These are phyloP conservation scores for Inga oerstediana DNA, from an alignment of 306 rosid species.

Conservation along the genomic window DNA sequence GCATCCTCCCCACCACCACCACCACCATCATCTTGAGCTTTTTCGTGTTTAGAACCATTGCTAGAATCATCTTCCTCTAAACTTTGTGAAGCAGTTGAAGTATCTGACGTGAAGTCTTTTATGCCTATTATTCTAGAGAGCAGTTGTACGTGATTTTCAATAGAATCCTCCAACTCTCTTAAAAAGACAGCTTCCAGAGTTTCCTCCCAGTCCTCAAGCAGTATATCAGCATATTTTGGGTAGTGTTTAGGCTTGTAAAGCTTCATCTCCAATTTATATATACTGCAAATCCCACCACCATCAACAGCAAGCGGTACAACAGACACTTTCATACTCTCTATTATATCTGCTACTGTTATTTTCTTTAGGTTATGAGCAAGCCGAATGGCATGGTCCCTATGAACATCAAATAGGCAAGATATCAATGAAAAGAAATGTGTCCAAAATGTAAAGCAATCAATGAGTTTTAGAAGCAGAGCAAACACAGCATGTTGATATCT, in stretches of 20 bases:
- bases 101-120: constrained; percentile 38
- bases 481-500: constrained; percentile 44
- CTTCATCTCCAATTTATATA: constrained; percentile 77
- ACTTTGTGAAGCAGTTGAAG: constrained; percentile 42
- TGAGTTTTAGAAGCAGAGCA: not conserved
- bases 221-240: constrained; percentile 53
- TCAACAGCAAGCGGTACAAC: constrained; percentile 52
- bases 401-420: constrained; percentile 32
- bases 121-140: constrained; percentile 81
- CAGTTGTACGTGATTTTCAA: constrained; percentile 59
- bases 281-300: constrained; percentile 52
- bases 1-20: constrained; percentile 47
- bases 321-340: constrained; percentile 70
- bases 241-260: constrained; percentile 68
- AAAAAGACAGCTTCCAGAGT: constrained; percentile 60
- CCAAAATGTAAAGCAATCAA: not conserved
- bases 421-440: not conserved
- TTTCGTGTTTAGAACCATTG: constrained; percentile 41
- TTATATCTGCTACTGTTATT: constrained; percentile 85
- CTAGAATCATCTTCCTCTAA: constrained; percentile 47
- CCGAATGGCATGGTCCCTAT: constrained; percentile 68
- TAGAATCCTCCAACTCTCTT: constrained; percentile 79
- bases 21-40: constrained; percentile 34
- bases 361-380: constrained; percentile 78
- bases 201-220: constrained; percentile 65